Conservation (phyloP, 345 rosid genomes). For the Linum usitatissimum region DNA sequence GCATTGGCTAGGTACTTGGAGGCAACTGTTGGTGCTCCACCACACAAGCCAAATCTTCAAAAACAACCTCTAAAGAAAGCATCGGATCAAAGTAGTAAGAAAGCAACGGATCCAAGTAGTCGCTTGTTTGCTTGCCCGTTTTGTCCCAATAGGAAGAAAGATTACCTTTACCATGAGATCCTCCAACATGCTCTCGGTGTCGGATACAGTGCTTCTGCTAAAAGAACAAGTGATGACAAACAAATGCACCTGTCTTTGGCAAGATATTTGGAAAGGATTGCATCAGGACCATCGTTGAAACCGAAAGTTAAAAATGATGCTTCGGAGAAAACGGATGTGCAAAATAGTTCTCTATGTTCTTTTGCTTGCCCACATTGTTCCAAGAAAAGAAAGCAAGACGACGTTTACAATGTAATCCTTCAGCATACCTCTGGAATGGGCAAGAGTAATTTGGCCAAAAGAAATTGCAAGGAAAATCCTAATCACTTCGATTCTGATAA, state of each 20-base stretch:
- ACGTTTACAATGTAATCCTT: slow-evolving; percentile 53
- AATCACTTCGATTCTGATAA: slow-evolving; percentile 67
- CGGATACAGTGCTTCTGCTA: background rate
- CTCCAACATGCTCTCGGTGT: slow-evolving; percentile 2
- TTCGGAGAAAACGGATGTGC: background rate
- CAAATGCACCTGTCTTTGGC: background rate
- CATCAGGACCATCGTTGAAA: background rate
- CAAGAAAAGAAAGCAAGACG: slow-evolving; percentile 53
- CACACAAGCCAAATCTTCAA: background rate
- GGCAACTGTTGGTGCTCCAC: slow-evolving; percentile 3
- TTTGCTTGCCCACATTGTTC: slow-evolving; percentile 77
- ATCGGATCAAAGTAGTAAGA: background rate
- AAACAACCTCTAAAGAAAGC: background rate
- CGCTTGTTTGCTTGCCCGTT: background rate
- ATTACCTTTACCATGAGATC: slow-evolving; percentile 2
- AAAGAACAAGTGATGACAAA: background rate
- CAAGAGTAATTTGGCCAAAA: slow-evolving; percentile 40
- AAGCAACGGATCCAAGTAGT: background rate
- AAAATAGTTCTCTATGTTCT: background rate
- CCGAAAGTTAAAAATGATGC: background rate
- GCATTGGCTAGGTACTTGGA: slow-evolving; percentile 71
- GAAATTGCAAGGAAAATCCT: slow-evolving; percentile 62
- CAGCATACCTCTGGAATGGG: slow-evolving; percentile 98
- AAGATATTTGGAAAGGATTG: background rate
- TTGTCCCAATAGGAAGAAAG: slow-evolving; percentile 1